Base-by-base conservation (phyloP, 2,329 filamentous ascomycete species). In the Leptographium lundbergii region DNA sequence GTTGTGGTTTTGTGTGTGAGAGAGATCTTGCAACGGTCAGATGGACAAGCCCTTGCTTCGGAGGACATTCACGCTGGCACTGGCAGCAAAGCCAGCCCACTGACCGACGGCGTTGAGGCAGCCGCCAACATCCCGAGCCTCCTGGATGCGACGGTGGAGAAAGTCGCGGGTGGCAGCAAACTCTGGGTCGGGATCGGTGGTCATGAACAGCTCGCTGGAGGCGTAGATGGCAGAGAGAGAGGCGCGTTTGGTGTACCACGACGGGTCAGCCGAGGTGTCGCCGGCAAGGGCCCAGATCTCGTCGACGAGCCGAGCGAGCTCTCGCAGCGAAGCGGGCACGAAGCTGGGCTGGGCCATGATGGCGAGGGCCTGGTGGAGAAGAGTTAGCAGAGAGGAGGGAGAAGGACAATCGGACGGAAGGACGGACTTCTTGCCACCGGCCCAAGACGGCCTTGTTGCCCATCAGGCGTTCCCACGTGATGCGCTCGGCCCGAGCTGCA, bases 221-320 rank as follows among this genome's bases (percentile, higher is more conserved):
- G 89, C 89, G 66, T 84, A 84, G 50, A 81, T 75, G 65, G 78
- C 72, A 39, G 80, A 80, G 11, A 84, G 71, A 24, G 76, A 77
- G 4, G 75, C 80, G 55, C 81, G 79, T 68, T 83, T 83, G 59
- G 79, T 76, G 67, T 99, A 99, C 94, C 94, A 99, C 5, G 84
- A 86, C 4, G 83, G 81, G 71, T 97, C 91, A 61, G 96, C 88
- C 25, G 85, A 81, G 25, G 75, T 77, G 71, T 97, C 94, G 56
- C 90, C 89, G 0, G 92, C 83, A 4, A 96, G 81, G 67, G 88
- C 91, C 79, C 88, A 89, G 57, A 99, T 95, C 71, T 99, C 94
- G 70, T 96, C 92, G n/a, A 87, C 81, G 5, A 99, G 82, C 56
- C 81, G 77, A 50, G 87, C 85, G 4, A 99, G 81, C 73, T 97